Evolutionary conservation across 352 stramenopile genomes (phyloP), one percentile per base, ranked within the genome.

Genomic region (Phytopythium helicoides): DNA sequence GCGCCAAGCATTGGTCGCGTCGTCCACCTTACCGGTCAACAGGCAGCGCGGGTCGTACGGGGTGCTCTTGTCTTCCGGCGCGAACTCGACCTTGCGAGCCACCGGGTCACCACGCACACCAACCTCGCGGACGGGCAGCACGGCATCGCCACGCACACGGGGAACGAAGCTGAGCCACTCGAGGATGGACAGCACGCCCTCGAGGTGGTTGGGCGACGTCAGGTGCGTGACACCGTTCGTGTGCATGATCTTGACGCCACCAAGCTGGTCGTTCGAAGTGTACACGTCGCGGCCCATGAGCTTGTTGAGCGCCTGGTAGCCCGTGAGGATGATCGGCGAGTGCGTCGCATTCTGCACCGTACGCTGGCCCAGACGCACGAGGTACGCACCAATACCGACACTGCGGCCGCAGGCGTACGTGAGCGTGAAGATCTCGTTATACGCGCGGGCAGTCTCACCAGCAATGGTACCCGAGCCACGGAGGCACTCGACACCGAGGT

Each of bases 241-340:
- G 71, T 98, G 97, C 98, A 99, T 99, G 65, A 99, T 98, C 62
- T 97, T 97, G 52, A 98, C 89, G 18, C 97, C 98, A 68, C 97
- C 97, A n/a, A 99, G 81, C 73, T 99, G 98, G 63, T 99, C 96
- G 76, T 99, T 99, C 4, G 96, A 99, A 33, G 96, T 98, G 82
- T 99, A 99, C 42, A 99, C 96, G 62, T 98, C 89, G 67, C 96
- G 94, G 62, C 97, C 97, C 97, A 99, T 99, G 42, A 99, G 84
- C 78, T 99, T 99, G 81, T 99, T 99, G 39, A 99, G 81, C n/a
- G 98, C 98, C 81, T 99, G 96, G 80, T 98, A 99, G 28, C 98
- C 98, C 44, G 98, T 99, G 23, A 99, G 79, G 71, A 99, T 98
- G 62, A 99, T 99, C 16, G 98, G 98, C 54, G 96, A 97, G 59